A percentile compares a stretch with the other conserved stretches of the same genome.
phyloP scores from a whole-genome alignment of 208 protist species.

The Trypanosoma boissoni region DNA sequence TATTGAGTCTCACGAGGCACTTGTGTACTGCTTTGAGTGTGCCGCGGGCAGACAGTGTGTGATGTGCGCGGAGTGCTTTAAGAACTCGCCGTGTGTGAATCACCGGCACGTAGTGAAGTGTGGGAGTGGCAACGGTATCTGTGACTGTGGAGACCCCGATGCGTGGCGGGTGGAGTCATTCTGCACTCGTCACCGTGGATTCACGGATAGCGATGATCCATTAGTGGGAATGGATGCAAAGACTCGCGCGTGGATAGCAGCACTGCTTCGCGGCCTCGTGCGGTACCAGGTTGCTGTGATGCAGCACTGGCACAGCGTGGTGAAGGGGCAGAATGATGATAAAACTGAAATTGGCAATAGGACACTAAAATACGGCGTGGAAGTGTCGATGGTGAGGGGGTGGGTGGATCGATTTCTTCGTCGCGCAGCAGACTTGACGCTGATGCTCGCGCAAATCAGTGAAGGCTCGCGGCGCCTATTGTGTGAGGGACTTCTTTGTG shows the following conservation, averaged over 20 bases:
- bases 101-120: slow-evolving; percentile 68
- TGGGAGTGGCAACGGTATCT: slow-evolving; percentile 77
- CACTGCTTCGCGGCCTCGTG: slow-evolving; percentile 39
- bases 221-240: slow-evolving; percentile 16
- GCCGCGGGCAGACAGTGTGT: slow-evolving; percentile 82
- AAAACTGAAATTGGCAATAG: too few relatives aligned
- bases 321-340: background rate
- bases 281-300: slow-evolving; percentile 39
- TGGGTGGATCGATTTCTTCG: slow-evolving; percentile 26
- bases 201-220: slow-evolving; percentile 28
- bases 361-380: background rate
- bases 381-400: background rate
- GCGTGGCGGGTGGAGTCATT: slow-evolving; percentile 73
- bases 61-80: slow-evolving; percentile 92
- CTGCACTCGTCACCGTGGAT: slow-evolving; percentile 51
- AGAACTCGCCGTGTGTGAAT: slow-evolving; percentile 68
- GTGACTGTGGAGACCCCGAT: slow-evolving; percentile 93
- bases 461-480: slow-evolving; percentile 16
- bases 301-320: background rate
- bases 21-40: slow-evolving; percentile 88
- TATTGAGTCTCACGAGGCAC: slow-evolving; percentile 49
- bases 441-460: background rate
- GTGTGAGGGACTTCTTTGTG: slow-evolving; percentile 11
- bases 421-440: background rate
- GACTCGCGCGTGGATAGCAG: slow-evolving; percentile 40